These are phyloP conservation scores for Neurospora sp. DNA, from an alignment of 495 filamentous ascomycete species.

Conservation along the genomic window DNA sequence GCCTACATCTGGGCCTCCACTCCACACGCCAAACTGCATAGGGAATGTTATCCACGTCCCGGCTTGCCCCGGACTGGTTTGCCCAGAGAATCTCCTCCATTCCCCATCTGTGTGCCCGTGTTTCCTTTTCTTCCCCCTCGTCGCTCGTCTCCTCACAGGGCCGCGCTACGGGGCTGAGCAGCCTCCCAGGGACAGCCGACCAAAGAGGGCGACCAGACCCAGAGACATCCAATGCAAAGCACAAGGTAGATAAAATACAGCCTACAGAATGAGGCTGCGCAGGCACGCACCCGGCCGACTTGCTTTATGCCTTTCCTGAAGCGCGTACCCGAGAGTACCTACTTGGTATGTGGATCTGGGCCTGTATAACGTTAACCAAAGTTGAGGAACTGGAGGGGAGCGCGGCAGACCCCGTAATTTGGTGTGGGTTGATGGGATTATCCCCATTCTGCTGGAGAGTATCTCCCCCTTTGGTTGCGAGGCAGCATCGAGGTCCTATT, in stretches of 20 bases:
- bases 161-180: not conserved
- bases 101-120: not conserved
- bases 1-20: not conserved
- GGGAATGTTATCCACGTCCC: not conserved
- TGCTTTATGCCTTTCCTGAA: not conserved
- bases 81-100: not conserved
- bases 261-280: not conserved
- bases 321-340: not conserved
- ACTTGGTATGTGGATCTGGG: not conserved
- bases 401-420: not conserved
- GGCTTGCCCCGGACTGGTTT: not conserved
- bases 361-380: not conserved
- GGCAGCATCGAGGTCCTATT: not conserved
- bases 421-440: not conserved
- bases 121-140: not conserved
- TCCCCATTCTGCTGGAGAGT: not conserved
- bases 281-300: not conserved
- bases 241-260: not conserved
- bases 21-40: not conserved
- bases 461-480: not conserved
- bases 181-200: not conserved
- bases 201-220: not conserved
- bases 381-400: not conserved
- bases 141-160: not conserved
- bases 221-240: not conserved